phyloP scores from a whole-genome alignment of 345 rosid genomes.

The Eucalyptus leucophloia region DNA sequence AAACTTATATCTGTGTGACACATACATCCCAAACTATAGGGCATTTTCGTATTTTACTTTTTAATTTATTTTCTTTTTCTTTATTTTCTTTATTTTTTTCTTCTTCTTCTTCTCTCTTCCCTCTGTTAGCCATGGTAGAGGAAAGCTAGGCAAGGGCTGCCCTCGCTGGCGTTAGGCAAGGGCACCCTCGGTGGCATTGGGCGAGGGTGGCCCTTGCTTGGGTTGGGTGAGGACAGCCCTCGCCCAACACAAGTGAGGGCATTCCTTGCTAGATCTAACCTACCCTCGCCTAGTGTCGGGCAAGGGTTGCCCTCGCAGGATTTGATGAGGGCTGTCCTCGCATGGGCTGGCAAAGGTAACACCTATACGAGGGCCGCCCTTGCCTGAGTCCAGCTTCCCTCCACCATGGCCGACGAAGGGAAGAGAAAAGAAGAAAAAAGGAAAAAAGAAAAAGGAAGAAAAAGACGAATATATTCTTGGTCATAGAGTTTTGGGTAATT shows the following conservation, averaged over 20 bases:
- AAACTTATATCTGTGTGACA: accelerated
- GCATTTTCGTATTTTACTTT: accelerated
- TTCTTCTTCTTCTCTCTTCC: no score
- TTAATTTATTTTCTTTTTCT: no score
- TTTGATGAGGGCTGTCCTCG: accelerated
- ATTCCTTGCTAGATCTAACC: no score
- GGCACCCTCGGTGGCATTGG: accelerated
- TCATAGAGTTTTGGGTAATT: no score
- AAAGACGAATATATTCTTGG: accelerated
- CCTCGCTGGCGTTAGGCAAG: accelerated
- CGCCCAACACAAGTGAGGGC: accelerated
- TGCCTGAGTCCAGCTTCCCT: accelerated
- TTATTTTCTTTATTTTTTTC: accelerated
- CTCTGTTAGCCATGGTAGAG: accelerated
- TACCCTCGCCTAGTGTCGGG: accelerated
- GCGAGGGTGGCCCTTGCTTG: no score
- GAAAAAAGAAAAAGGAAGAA: no score
- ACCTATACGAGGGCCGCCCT: accelerated
- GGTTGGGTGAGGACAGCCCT: no score
- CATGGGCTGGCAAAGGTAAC: no score
- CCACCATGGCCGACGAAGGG: accelerated
- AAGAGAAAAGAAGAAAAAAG: no score
- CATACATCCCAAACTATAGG: no score
- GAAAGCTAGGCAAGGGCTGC: accelerated
- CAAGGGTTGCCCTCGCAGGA: accelerated